Evolutionary conservation across 495 filamentous ascomycete genomes (phyloP).

Genomic region (Neurospora discreta): DNA sequence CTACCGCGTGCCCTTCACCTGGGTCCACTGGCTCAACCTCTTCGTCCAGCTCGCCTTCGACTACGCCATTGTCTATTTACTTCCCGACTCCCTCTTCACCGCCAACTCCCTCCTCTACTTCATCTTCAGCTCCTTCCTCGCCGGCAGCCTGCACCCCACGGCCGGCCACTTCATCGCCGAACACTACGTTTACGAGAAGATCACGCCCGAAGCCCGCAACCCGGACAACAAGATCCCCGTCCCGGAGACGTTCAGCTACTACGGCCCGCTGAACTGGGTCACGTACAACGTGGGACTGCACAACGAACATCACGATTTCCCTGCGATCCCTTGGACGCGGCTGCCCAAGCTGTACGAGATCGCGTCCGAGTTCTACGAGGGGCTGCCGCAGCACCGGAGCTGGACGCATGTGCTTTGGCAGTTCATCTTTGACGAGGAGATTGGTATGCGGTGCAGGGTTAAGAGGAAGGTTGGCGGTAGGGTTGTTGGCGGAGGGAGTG

Average conservation of each 20-base stretch:
- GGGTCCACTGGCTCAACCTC: slow-evolving; percentile 75
- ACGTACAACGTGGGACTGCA: slow-evolving; percentile 97
- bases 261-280: slow-evolving; percentile 81
- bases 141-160: slow-evolving; percentile 85
- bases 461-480: slow-evolving; percentile 76
- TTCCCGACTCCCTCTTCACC: slow-evolving; percentile 30
- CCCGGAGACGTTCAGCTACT: slow-evolving; percentile 97
- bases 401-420: slow-evolving; percentile 92
- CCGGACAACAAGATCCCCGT: slow-evolving; percentile 49
- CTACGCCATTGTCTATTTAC: slow-evolving; percentile 44
- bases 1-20: slow-evolving; percentile 79
- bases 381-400: slow-evolving; percentile 74
- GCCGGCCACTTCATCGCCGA: slow-evolving; percentile 98
- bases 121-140: slow-evolving; percentile 78
- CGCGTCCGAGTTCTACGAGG: slow-evolving; percentile 88
- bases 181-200: slow-evolving; percentile 90
- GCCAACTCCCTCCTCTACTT: slow-evolving; percentile 63
- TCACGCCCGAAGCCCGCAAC: slow-evolving; percentile 45
- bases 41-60: slow-evolving; percentile 69
- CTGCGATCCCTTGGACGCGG: slow-evolving; percentile 87
- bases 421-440: slow-evolving; percentile 80
- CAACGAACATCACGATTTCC: slow-evolving; percentile 99
- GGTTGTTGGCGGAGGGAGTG: slow-evolving; percentile 39
- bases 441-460: slow-evolving; percentile 83
- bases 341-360: slow-evolving; percentile 63